These are phyloP conservation scores for Cladorrhinum sp. DNA, from an alignment of 2,329 filamentous ascomycete genomes.

Conservation along the genomic window DNA sequence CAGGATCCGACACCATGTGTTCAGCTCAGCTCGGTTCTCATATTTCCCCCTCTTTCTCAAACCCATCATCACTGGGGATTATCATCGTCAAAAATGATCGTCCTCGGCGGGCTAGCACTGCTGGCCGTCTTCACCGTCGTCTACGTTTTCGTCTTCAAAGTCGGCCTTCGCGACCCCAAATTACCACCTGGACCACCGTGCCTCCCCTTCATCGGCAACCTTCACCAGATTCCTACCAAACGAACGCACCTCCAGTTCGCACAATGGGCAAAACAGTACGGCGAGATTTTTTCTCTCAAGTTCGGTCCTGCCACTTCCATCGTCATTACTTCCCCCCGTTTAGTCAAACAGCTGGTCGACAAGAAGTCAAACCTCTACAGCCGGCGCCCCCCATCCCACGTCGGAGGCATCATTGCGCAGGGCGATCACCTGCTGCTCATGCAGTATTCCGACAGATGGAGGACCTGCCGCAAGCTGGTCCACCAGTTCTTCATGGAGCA, in stretches of 20 bases:
- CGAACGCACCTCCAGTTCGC: conserved; percentile 32
- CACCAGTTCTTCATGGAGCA: conserved; percentile 45
- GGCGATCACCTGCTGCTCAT: conserved; percentile 45
- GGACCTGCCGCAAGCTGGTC: conserved; percentile 43
- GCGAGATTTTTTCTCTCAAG: conserved; percentile 43
- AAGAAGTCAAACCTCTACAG: conserved; percentile 44
- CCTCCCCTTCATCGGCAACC: conserved; percentile 41
- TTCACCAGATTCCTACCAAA: conserved; percentile 36
- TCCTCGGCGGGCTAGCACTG: conserved; percentile 14
- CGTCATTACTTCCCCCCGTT: conserved; percentile 39
- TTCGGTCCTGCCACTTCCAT: conserved; percentile 39
- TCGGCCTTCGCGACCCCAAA: conserved; percentile 13
- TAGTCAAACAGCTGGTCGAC: conserved; percentile 44
- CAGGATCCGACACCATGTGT: too few species aligned
- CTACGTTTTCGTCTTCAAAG: conserved; percentile 15
- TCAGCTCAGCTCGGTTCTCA: neutral
- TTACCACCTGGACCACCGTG: conserved; percentile 36
- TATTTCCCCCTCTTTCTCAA: neutral
- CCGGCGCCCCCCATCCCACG: conserved; percentile 41
- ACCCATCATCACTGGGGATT: neutral
- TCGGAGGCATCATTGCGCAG: conserved; percentile 42
- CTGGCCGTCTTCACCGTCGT: conserved; percentile 6
- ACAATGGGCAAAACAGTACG: conserved; percentile 43
- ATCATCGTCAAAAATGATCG: conserved; percentile 6
- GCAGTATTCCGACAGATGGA: conserved; percentile 45